A percentile compares a stretch with the other conserved stretches of the same genome.
phyloP scores from a whole-genome alignment of 2,329 filamentous ascomycete species.

The Penicillium sp. region DNA sequence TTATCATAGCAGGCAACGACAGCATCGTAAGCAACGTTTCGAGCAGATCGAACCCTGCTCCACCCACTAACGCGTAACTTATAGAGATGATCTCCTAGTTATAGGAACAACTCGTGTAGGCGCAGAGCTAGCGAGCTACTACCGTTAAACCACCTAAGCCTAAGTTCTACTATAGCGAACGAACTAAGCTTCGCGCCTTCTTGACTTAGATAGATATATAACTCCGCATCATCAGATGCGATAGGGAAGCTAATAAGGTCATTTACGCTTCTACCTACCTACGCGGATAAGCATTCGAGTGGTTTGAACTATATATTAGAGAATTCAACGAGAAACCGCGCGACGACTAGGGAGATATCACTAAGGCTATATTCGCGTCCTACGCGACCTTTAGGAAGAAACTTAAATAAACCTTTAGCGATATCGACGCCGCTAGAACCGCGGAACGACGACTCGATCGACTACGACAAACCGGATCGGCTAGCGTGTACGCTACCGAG shows the following conservation, averaged over 20 bases:
- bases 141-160: conserved; percentile 3
- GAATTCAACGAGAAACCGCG: no score
- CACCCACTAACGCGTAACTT: no score
- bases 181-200: conserved; percentile 5
- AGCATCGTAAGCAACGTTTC: no score
- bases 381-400: conserved; percentile 5
- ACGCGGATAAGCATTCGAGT: no score
- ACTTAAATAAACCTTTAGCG: conserved; percentile 9
- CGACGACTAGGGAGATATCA: not conserved
- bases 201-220: conserved; percentile 8
- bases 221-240: conserved; percentile 1
- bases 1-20: no score
- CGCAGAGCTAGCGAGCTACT: not conserved
- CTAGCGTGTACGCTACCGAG: conserved; percentile 1
- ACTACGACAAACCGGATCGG: conserved; percentile 7
- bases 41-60: no score
- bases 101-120: no score
- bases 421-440: conserved; percentile 1
- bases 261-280: no score
- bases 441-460: not conserved
- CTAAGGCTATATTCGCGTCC: not conserved
- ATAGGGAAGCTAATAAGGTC: not conserved
- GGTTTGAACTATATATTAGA: no score
- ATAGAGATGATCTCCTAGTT: no score
- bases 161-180: conserved; percentile 2